phyloP scores from a whole-genome alignment of 257 asterid genomes.

The Coffea eugenioides region DNA sequence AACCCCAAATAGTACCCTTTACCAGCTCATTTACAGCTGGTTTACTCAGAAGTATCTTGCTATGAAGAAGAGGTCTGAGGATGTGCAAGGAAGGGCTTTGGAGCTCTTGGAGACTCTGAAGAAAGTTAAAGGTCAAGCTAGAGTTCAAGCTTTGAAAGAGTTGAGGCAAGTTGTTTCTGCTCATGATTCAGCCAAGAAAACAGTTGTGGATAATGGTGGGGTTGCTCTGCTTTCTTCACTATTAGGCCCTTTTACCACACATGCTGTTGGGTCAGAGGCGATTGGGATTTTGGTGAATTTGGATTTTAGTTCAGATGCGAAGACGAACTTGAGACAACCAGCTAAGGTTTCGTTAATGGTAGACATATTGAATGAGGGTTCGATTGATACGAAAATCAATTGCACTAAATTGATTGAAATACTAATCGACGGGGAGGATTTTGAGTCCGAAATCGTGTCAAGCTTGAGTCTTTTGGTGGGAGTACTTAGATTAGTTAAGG shows the following conservation, averaged over 20 bases:
- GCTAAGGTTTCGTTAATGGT: conserved; percentile 60
- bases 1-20: conserved; percentile 63
- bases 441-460: conserved; percentile 43
- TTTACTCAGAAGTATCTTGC: conserved; percentile 74
- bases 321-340: conserved; percentile 59
- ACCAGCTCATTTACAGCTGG: conserved; percentile 64
- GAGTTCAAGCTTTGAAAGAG: conserved; percentile 63
- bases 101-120: conserved; percentile 60
- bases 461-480: conserved; percentile 75
- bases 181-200: conserved; percentile 54
- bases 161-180: conserved; percentile 40
- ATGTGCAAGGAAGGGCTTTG: conserved; percentile 71
- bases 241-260: conserved; percentile 64
- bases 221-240: conserved; percentile 47
- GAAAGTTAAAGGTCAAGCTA: conserved; percentile 63
- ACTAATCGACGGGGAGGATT: conserved; percentile 54
- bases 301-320: conserved; percentile 46
- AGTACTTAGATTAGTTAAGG: conserved; percentile 60
- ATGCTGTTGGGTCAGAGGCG: conserved; percentile 68
- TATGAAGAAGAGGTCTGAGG: conserved; percentile 73
- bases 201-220: conserved; percentile 55
- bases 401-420: conserved; percentile 56
- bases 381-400: conserved; percentile 63
- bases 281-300: conserved; percentile 60
- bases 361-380: conserved; percentile 73